Base-by-base conservation (phyloP, 1,284 basidiomycete species). In the Rhodotorula sp. region DNA sequence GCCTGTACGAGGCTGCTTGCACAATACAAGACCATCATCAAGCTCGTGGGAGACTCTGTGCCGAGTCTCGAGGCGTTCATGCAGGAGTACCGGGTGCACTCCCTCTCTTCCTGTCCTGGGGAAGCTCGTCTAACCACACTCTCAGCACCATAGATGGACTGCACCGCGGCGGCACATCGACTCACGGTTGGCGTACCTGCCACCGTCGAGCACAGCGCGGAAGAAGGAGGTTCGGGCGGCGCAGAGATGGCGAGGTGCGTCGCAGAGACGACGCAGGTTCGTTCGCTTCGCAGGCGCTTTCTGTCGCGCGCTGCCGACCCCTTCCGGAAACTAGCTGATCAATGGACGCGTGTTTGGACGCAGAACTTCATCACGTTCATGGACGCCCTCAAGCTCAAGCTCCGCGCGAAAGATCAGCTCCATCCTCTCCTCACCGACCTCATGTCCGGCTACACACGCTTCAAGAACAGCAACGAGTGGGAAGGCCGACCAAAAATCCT, bases 351-450 rank as follows among this genome's bases (percentile, higher is more conserved):
- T n/a, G 18, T 24, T 7, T 13, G 4, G 28, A 6, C 11, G 44
- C 67, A 95, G 91, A 90, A 88, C 78, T 99, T 98, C 76, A 99
- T 99, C 77, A 98, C 95, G 0, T 94, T 99, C 75, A 97, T 98
- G 92, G 95, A 99, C 77, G 95, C 94, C 1, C 85, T 98, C 59
- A 95, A 95, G 79, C 84, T 99, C 67, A 88, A 90, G 51, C 83
- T 98, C 77, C 86, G 92, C 40, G 95, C 96, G 5, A 99, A 99
- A 80, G 96, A 99, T 79, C 94, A 98, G 78, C 83, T 99, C 15
- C 95, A 98, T 79, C 94, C 94, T 0, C 88, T 97, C 72, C 80
- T 99, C 56, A 92, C 95, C 76, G 94, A 97, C 73, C 86, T 99
- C 13, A 94, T 98, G 77, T 91, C 89, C 2, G 89, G 91, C 10